Evolutionary conservation across 2,329 filamentous ascomycete species (phyloP).

Genomic region (Claviceps citrina): DNA sequence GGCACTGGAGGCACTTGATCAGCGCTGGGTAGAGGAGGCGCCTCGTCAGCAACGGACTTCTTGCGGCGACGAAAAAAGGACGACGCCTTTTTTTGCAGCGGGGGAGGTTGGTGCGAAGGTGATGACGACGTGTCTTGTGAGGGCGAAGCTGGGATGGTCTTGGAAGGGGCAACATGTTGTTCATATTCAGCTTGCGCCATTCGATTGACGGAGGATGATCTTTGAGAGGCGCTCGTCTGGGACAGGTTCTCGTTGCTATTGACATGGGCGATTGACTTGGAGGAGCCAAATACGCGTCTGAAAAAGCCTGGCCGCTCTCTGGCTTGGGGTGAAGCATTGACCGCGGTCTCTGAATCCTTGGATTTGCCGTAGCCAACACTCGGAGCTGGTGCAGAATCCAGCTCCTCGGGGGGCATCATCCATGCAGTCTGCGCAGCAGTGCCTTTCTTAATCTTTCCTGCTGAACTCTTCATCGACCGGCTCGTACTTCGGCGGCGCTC

Average conservation of each 20-base stretch:
- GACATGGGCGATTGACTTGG: constrained; percentile 29
- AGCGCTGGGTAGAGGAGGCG: constrained; percentile 41
- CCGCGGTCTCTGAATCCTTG: constrained; percentile 35
- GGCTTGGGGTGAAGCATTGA: constrained; percentile 27
- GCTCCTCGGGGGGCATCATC: constrained; percentile 21
- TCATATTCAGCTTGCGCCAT: constrained; percentile 27
- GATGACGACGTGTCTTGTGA: constrained; percentile 31
- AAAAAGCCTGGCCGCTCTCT: constrained; percentile 81
- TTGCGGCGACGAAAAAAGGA: constrained; percentile 90
- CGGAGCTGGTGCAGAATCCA: constrained; percentile 42
- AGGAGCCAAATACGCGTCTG: constrained; percentile 72
- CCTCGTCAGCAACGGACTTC: constrained; percentile 65
- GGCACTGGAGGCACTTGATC: constrained; percentile 27
- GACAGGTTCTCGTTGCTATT: background rate
- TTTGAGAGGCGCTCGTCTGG: constrained; percentile 4
- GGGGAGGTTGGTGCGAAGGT: constrained; percentile 32
- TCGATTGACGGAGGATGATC: constrained; percentile 19
- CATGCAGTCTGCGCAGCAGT: constrained; percentile 10
- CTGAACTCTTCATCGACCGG: constrained; percentile 38
- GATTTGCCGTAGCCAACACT: constrained; percentile 44
- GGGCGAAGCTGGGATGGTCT: constrained; percentile 31
- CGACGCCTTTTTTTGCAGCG: constrained; percentile 76
- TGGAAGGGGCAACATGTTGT: constrained; percentile 18
- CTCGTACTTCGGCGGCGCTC: constrained; percentile 41
- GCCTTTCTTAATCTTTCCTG: constrained; percentile 18